Conservation (phyloP, 2,329 filamentous ascomycete species). For the Colletotrichum musicola region DNA sequence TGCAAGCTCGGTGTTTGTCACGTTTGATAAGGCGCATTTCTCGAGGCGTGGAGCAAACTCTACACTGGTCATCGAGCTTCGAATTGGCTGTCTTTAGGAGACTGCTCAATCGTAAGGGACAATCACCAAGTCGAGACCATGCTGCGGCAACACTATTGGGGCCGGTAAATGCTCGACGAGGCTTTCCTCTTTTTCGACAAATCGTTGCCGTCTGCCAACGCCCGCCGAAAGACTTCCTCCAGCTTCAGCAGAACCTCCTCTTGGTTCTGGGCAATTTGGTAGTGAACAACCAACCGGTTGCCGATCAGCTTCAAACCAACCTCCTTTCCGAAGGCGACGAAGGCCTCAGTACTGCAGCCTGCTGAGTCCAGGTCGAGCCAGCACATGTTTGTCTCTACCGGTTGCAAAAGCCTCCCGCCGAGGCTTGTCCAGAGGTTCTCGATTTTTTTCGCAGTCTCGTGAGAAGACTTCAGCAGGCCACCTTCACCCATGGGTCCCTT, state of each 20-base stretch:
- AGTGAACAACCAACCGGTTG: slow-evolving; percentile 61
- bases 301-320: slow-evolving; percentile 57
- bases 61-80: background rate
- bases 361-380: slow-evolving; percentile 81
- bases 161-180: slow-evolving; percentile 40
- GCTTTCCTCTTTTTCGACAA: background rate
- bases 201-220: slow-evolving; percentile 44
- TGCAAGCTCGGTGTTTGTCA: slow-evolving; percentile 9
- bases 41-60: background rate
- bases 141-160: background rate
- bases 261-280: slow-evolving; percentile 72
- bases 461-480: slow-evolving; percentile 70
- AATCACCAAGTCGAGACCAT: background rate
- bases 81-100: too few species aligned
- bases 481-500: slow-evolving; percentile 53
- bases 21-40: slow-evolving; percentile 12
- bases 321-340: slow-evolving; percentile 55
- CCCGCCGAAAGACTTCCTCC: slow-evolving; percentile 65
- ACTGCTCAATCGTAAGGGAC: too few species aligned
- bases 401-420: slow-evolving; percentile 76
- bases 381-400: slow-evolving; percentile 92
- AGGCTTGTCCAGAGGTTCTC: slow-evolving; percentile 78
- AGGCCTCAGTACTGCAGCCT: slow-evolving; percentile 56
- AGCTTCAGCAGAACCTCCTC: slow-evolving; percentile 71
- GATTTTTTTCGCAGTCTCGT: slow-evolving; percentile 72